Conservation (phyloP, 169 alveolate genomes). For the Pseudocohnilembus persalinus region DNA sequence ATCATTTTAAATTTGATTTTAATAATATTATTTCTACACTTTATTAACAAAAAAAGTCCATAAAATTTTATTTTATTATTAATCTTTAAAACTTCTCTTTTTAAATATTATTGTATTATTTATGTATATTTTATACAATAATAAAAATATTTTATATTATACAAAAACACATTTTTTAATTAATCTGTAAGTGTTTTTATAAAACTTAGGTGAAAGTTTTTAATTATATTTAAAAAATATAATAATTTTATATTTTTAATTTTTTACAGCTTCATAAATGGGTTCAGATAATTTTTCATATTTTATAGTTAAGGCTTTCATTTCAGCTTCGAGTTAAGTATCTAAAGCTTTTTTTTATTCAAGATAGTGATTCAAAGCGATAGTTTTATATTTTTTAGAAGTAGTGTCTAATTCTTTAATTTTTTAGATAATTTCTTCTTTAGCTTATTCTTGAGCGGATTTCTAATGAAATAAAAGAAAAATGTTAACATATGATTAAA, state of each 20-base stretch:
- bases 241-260: neutral
- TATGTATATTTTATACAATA: neutral
- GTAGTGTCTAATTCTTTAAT: neutral
- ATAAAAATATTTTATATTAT: neutral
- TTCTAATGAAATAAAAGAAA: neutral
- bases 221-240: neutral
- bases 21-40: neutral
- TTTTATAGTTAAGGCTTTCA: conserved; percentile 19
- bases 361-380: conserved; percentile 31
- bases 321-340: conserved; percentile 20
- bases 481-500: too few species aligned
- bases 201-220: neutral
- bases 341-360: conserved; percentile 33
- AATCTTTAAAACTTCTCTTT: neutral
- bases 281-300: conserved; percentile 22
- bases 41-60: neutral
- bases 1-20: neutral
- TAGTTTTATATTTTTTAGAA: conserved; percentile 31
- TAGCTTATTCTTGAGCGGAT: neutral
- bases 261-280: conserved; percentile 8
- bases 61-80: too few species aligned
- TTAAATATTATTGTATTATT: too few species aligned
- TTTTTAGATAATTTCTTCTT: neutral
- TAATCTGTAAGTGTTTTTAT: neutral
- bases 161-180: neutral